Percentiles rank a stretch among this genome's conserved stretches.
Conservation (phyloP, 495 filamentous ascomycete species). For the Hypoxylon crocopeplum region DNA sequence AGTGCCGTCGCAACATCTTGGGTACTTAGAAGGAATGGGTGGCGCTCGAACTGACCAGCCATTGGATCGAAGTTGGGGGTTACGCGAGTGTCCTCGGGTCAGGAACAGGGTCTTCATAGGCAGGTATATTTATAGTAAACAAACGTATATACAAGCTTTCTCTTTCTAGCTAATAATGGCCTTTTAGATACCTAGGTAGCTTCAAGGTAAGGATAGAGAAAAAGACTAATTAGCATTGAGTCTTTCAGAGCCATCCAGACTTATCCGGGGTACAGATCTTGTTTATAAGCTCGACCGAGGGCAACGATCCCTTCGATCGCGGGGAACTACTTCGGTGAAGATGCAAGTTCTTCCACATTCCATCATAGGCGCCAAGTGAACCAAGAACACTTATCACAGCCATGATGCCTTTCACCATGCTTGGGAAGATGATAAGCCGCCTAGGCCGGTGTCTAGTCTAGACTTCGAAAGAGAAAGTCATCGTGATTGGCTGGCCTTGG, state of each 20-base stretch:
- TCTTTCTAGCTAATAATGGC: neutral
- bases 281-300: slow-evolving; percentile 17
- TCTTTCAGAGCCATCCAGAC: neutral
- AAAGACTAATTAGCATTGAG: neutral
- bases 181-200: neutral
- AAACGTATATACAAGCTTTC: slow-evolving; percentile 7
- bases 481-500: slow-evolving; percentile 13
- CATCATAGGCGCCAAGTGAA: slow-evolving; percentile 33
- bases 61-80: slow-evolving; percentile 36
- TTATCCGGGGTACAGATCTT: neutral
- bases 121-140: neutral
- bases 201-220: neutral
- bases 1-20: slow-evolving; percentile 60
- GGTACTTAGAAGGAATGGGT: slow-evolving; percentile 59
- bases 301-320: neutral
- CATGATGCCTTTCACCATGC: slow-evolving; percentile 20
- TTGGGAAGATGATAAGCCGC: slow-evolving; percentile 20
- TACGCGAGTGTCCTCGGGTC: slow-evolving; percentile 17
- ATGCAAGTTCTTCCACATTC: slow-evolving; percentile 13
- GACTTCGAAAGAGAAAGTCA: neutral
- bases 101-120: slow-evolving; percentile 15
- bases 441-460: slow-evolving; percentile 10
- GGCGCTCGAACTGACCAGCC: slow-evolving; percentile 52
- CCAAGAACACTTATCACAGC: slow-evolving; percentile 29
- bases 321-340: slow-evolving; percentile 10